Evolutionary conservation across 2,329 filamentous ascomycete species (phyloP), one percentile per base, ranked within the genome.

Genomic region (Aspergillus ochraceus): DNA sequence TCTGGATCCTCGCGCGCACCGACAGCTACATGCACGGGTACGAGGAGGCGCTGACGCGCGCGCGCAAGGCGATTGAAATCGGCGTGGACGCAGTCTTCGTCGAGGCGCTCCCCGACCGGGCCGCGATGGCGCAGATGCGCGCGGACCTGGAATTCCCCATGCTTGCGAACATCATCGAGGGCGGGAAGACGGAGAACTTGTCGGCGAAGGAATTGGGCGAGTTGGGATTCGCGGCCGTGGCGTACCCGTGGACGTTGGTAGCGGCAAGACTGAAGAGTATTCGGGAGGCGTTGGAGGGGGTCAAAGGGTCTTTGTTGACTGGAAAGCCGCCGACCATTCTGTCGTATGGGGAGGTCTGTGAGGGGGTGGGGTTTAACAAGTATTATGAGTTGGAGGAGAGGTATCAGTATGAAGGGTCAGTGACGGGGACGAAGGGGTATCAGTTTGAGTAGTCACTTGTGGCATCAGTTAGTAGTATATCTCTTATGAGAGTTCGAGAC

Each of bases 71-170:
- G 60, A 76, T 73, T n/a, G 66, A 73, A 3, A 77, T 81, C 17
- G 79, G 79, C 0, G 79, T 76, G 0, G 79, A 81, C 55, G 75
- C 75, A 0, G 73, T 81, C n/a, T 81, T 82, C 47, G 67, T 79
- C 2, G 76, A 82, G 62, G 79, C 79, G 0, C 68, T 81, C 1
- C 78, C 80, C 0, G 77, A 81, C 58, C 71, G 76, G 0, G 76
- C 76, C 1, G 59, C 76, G 0, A 82, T 82, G 80, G 66, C 67
- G 20, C 74, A 66, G 51, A 75, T 74, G 9, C 70, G 73, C 0
- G 61, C 74, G 24, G 74, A 79, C 5, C 54, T 81, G 10, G 67
- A 73, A 19, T 72, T 79, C 29, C 76, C 79, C 0, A 67, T 75
- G 5, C 74, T 80, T 17, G 79, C 75, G 4, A 82, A 81, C 61